phyloP scores from a whole-genome alignment of 768 basidiomycete species.

The Cytidiella melzeri region DNA sequence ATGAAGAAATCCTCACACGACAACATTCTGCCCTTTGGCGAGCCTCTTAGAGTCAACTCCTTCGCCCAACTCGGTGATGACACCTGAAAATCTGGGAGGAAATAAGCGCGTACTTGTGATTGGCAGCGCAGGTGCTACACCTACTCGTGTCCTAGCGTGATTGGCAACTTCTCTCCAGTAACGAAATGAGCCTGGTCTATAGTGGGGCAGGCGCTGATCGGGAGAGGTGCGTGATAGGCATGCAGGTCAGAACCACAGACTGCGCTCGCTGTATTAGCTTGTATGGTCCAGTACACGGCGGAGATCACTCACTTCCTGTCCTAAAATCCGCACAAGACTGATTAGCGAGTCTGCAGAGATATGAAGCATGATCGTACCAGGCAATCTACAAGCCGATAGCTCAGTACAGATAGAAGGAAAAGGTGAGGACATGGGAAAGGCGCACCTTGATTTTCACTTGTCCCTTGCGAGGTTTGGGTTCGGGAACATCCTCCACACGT shows the following conservation, averaged over 20 bases:
- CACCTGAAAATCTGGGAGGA: conserved; percentile 16
- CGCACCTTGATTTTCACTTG: conserved; percentile 41
- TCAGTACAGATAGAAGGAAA: not conserved
- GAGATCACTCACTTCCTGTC: too few species aligned
- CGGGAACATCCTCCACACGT: conserved; percentile 36
- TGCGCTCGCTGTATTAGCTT: conserved; percentile 6
- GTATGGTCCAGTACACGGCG: too few species aligned
- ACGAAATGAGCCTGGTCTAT: conserved; percentile 28
- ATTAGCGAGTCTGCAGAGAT: not conserved
- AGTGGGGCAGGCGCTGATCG: conserved; percentile 24
- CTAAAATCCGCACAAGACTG: not conserved
- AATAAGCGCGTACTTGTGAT: not conserved
- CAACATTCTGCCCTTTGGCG: conserved; percentile 15
- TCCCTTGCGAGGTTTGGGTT: conserved; percentile 29
- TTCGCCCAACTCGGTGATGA: conserved; percentile 15
- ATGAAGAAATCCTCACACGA: conserved; percentile 9
- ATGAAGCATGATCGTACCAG: conserved; percentile 3
- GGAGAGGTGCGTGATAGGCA: conserved; percentile 28
- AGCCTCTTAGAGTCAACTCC: conserved; percentile 10
- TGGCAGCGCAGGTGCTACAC: conserved; percentile 1
- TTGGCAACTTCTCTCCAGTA: conserved; percentile 35
- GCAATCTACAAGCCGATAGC: conserved; percentile 8
- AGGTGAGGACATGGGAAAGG: too few species aligned
- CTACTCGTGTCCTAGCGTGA: conserved; percentile 43
- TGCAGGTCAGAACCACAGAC: conserved; percentile 47